Evolutionary conservation across 2,329 filamentous ascomycete genomes (phyloP).

Genomic region (Fusarium metavorans): DNA sequence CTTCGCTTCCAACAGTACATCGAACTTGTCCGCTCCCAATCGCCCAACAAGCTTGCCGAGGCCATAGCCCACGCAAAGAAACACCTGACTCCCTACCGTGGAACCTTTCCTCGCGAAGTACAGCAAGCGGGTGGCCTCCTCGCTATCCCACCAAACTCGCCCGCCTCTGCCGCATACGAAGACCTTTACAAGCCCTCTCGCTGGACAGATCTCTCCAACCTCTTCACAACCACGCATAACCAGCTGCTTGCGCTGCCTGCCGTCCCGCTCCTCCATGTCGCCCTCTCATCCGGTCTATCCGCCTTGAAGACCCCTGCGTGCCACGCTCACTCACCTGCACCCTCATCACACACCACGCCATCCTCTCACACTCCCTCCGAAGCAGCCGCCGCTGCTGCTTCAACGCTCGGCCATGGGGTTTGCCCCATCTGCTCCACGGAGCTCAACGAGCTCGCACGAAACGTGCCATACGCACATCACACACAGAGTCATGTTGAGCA

Average conservation of each 20-base stretch:
- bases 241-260: conserved; percentile 84
- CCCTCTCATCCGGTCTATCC: conserved; percentile 89
- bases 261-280: conserved; percentile 88
- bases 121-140: conserved; percentile 82
- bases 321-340: conserved; percentile 59
- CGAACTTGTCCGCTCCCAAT: conserved; percentile 81
- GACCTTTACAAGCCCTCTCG: conserved; percentile 79
- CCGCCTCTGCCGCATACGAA: conserved; percentile 54
- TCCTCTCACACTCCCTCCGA: conserved; percentile 55
- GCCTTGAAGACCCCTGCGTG: conserved; percentile 96
- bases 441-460: conserved; percentile 88
- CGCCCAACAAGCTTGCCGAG: conserved; percentile 75
- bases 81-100: conserved; percentile 78
- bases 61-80: conserved; percentile 86
- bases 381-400: conserved; percentile 35
- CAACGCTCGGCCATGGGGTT: conserved; percentile 75
- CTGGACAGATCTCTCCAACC: conserved; percentile 80
- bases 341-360: conserved; percentile 9
- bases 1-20: conserved; percentile 95
- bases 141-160: conserved; percentile 72
- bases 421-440: conserved; percentile 98
- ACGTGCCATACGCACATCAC: conserved; percentile 94
- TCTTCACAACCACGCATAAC: conserved; percentile 90
- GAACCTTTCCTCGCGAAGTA: conserved; percentile 76
- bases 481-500: conserved; percentile 92